Percentiles rank a stretch among this genome's conserved stretches.
Evolutionary conservation across 768 basidiomycete genomes (phyloP).

Genomic region (Phanerochaete carnosa): DNA sequence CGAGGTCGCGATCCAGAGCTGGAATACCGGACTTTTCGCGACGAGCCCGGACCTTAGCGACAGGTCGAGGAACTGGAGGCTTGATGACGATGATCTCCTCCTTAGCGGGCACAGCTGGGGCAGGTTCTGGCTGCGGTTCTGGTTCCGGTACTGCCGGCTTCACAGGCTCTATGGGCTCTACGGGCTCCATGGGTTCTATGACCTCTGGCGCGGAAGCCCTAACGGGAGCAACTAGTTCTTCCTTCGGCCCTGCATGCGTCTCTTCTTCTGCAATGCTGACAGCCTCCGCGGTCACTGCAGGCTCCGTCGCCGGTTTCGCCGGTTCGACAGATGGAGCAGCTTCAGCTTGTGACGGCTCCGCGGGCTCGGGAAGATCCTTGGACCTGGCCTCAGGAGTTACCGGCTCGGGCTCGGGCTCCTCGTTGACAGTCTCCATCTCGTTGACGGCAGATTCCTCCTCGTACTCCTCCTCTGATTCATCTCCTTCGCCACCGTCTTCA

Average conservation of each 20-base stretch:
- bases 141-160: not conserved
- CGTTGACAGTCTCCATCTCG: slow-evolving; percentile 34
- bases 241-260: not conserved
- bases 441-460: slow-evolving; percentile 10
- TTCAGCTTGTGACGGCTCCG: slow-evolving; percentile 2
- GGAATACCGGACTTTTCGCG: slow-evolving; percentile 83
- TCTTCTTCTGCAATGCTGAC: not conserved
- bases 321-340: not conserved
- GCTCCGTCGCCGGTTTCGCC: not conserved
- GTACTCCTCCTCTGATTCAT: slow-evolving; percentile 12
- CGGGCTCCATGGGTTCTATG: not conserved
- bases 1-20: slow-evolving; percentile 71
- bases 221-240: not conserved
- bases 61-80: slow-evolving; percentile 12
- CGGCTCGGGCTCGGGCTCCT: slow-evolving; percentile 43
- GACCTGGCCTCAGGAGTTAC: slow-evolving; percentile 74
- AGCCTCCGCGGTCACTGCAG: not conserved
- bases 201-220: not conserved
- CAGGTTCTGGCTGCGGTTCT: not conserved
- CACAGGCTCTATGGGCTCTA: not conserved
- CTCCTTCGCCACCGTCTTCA: slow-evolving; percentile 42
- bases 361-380: slow-evolving; percentile 29
- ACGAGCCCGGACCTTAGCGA: slow-evolving; percentile 36
- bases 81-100: slow-evolving; percentile 14
- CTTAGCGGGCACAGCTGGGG: slow-evolving; percentile 7